A percentile compares a stretch with the other conserved stretches of the same genome.
These are phyloP conservation scores for Aspergillus neoniger DNA, from an alignment of 2,329 filamentous ascomycete genomes.

Conservation along the genomic window DNA sequence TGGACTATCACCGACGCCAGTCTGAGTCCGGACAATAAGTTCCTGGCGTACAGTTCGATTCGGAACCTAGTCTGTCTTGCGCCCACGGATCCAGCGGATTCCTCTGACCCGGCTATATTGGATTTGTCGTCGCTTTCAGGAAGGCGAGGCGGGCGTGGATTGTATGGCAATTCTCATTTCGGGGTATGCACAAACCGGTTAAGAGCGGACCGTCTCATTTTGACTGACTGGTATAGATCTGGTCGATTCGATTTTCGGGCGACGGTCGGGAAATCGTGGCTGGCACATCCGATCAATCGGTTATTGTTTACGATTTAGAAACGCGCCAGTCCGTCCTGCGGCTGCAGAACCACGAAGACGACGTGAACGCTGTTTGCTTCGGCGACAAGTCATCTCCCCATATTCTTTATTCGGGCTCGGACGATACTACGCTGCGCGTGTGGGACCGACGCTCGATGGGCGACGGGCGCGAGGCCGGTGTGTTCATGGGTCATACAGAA, in stretches of 20 bases:
- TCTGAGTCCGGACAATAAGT: conserved; percentile 86
- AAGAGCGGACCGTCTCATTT: neutral
- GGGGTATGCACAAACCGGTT: conserved; percentile 39
- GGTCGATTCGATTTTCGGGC: conserved; percentile 88
- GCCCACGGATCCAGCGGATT: conserved; percentile 79
- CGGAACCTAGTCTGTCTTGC: conserved; percentile 80
- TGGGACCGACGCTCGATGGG: conserved; percentile 82
- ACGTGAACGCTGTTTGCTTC: conserved; percentile 97
- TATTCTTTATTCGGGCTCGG: conserved; percentile 92
- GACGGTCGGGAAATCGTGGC: conserved; percentile 89
- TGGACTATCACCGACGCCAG: conserved; percentile 97
- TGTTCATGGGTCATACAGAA: conserved; percentile 67
- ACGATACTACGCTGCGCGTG: conserved; percentile 90
- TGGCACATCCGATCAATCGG: conserved; percentile 74
- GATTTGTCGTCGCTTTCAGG: conserved; percentile 63
- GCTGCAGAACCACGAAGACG: conserved; percentile 76
- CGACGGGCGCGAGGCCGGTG: conserved; percentile 62
- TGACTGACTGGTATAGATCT: conserved; percentile 59
- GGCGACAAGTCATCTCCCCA: conserved; percentile 86
- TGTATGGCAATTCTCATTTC: conserved; percentile 42
- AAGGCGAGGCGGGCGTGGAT: conserved; percentile 39
- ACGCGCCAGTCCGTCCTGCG: conserved; percentile 71
- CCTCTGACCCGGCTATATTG: conserved; percentile 76
- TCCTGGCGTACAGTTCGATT: conserved; percentile 89
- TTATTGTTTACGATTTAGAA: conserved; percentile 93